Percentiles rank a stretch among this genome's conserved stretches.
Evolutionary conservation across 75 land plant genomes (phyloP).

Genomic region (Cunninghamia lanceolata): DNA sequence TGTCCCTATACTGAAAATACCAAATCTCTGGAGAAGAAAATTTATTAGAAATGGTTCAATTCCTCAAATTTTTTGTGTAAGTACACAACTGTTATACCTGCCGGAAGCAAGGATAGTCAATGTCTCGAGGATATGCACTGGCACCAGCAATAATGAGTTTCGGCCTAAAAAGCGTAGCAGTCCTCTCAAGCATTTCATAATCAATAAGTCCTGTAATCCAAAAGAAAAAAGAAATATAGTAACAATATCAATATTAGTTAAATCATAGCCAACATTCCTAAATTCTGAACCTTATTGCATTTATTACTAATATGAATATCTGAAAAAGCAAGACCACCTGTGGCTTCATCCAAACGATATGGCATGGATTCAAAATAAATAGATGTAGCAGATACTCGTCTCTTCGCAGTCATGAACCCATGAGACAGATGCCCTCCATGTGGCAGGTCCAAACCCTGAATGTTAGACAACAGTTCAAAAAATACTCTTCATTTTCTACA

Average conservation of each 20-base stretch:
- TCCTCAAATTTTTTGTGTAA: not conserved
- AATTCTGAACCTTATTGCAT: not conserved
- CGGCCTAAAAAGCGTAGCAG: constrained; percentile 74
- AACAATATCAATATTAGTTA: not conserved
- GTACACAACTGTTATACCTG: constrained; percentile 38
- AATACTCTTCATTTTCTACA: not conserved
- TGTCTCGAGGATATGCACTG: constrained; percentile 87
- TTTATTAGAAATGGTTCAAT: not conserved
- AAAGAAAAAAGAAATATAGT: not conserved
- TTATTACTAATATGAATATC: not conserved
- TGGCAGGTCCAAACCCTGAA: constrained; percentile 80
- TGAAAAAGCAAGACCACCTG: constrained; percentile 37
- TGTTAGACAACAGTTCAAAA: not conserved
- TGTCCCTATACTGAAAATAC: not conserved
- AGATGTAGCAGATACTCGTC: constrained; percentile 90
- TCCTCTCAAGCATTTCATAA: constrained; percentile 84
- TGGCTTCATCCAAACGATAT: constrained; percentile 73
- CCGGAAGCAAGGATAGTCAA: constrained; percentile 86
- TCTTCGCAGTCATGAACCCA: constrained; percentile 86
- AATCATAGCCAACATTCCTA: not conserved
- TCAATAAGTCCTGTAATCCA: constrained; percentile 59
- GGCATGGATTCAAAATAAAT: constrained; percentile 93
- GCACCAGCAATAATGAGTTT: constrained; percentile 89
- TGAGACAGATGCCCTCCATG: constrained; percentile 91
- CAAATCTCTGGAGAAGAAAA: not conserved